These are phyloP conservation scores for Porpolomopsis calyptriformis DNA, from an alignment of 768 basidiomycete genomes.

Conservation along the genomic window DNA sequence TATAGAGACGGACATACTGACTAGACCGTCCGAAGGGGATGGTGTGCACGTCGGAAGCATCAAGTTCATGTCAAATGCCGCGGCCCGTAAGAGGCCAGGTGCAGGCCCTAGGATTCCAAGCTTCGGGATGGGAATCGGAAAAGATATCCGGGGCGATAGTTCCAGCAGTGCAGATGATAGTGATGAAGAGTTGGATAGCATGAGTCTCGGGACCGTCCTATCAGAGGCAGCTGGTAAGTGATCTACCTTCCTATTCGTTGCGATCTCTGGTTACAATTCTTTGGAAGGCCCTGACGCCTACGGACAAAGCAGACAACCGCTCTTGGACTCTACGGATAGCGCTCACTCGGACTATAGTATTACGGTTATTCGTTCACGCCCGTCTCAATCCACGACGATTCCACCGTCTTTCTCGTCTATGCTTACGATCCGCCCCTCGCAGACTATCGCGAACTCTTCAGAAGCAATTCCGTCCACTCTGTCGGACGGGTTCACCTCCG, in stretches of 20 bases:
- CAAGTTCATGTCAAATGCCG: constrained; percentile 59
- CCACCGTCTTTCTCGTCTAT: constrained; percentile 59
- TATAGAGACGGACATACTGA: constrained; percentile 78
- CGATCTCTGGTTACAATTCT: constrained; percentile 9
- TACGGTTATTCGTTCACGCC: constrained; percentile 48
- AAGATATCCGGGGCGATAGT: constrained; percentile 38
- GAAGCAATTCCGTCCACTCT: constrained; percentile 33
- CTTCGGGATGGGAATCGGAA: constrained; percentile 65
- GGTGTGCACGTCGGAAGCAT: constrained; percentile 78
- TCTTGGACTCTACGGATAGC: constrained; percentile 31
- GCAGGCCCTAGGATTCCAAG: constrained; percentile 73
- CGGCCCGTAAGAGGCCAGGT: constrained; percentile 37
- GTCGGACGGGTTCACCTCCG: constrained; percentile 15
- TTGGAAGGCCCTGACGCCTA: constrained; percentile 25
- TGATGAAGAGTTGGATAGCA: constrained; percentile 56
- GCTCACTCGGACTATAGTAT: constrained; percentile 56
- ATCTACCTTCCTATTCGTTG: constrained; percentile 2
- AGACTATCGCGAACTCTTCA: constrained; percentile 37
- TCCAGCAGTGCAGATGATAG: constrained; percentile 45
- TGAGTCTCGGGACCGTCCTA: constrained; percentile 25
- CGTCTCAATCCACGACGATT: constrained; percentile 27
- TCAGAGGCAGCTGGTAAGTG: constrained; percentile 18
- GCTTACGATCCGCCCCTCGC: constrained; percentile 54
- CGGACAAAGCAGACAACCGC: constrained; percentile 28
- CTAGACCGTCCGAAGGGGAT: constrained; percentile 50